Evolutionary conservation across 306 rosid species (phyloP).

Genomic region (Lotus japonicus): DNA sequence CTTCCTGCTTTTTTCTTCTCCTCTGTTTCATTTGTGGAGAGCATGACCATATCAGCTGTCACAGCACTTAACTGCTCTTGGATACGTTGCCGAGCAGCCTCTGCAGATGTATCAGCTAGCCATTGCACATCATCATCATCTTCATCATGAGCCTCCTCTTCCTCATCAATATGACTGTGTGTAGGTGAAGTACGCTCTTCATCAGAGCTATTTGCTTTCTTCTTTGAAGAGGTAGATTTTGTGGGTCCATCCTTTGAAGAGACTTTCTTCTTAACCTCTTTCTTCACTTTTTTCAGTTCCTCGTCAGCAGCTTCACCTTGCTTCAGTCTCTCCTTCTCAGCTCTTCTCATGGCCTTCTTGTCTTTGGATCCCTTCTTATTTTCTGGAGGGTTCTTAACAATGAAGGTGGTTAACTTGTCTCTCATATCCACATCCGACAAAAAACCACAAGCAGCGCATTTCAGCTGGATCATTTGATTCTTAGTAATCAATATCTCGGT

Average conservation of each 20-base stretch:
- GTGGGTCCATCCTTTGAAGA: conserved; percentile 31
- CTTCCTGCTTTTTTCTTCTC: neutral
- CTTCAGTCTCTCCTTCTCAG: conserved; percentile 62
- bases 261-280: conserved; percentile 53
- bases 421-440: conserved; percentile 68
- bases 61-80: conserved; percentile 60
- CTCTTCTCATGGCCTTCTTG: conserved; percentile 65
- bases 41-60: conserved; percentile 70
- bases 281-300: conserved; percentile 49
- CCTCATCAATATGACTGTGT: conserved; percentile 35
- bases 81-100: conserved; percentile 53
- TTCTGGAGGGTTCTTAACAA: conserved; percentile 64
- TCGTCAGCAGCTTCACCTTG: conserved; percentile 66
- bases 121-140: conserved; percentile 41
- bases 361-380: conserved; percentile 53
- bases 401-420: conserved; percentile 62
- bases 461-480: conserved; percentile 57
- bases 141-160: conserved; percentile 27
- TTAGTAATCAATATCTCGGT: conserved; percentile 55
- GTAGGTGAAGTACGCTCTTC: conserved; percentile 51
- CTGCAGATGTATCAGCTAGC: conserved; percentile 58
- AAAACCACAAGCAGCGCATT: conserved; percentile 70
- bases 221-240: conserved; percentile 41
- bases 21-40: neutral
- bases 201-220: conserved; percentile 49